These are phyloP conservation scores for Clitoria ternatea DNA, from an alignment of 306 rosid genomes.

Conservation along the genomic window DNA sequence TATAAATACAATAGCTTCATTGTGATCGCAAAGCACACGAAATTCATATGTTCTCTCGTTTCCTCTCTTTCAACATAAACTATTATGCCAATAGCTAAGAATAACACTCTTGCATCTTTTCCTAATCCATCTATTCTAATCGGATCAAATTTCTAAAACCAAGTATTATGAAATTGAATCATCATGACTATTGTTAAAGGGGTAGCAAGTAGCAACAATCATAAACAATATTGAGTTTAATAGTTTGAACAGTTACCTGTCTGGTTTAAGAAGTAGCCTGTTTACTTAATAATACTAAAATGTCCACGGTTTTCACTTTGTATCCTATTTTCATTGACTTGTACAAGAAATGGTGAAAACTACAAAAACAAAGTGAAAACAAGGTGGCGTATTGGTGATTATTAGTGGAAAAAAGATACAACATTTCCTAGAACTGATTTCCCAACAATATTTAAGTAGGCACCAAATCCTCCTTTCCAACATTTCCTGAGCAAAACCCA, in stretches of 20 bases:
- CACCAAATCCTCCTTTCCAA: neutral
- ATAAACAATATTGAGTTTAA: neutral
- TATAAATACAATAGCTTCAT: too few species aligned
- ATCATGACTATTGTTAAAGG: neutral
- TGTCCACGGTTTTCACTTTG: neutral
- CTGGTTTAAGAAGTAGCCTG: neutral
- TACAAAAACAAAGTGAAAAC: neutral
- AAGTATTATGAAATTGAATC: neutral
- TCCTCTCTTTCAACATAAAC: too few species aligned
- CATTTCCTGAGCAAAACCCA: neutral
- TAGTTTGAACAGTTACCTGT: neutral
- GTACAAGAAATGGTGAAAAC: neutral
- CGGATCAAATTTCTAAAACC: conserved; percentile 6
- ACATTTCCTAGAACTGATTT: neutral
- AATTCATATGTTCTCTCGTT: too few species aligned
- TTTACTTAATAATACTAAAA: neutral
- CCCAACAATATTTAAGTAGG: neutral
- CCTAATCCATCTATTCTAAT: conserved; percentile 6
- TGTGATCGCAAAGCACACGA: too few species aligned
- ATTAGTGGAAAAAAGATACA: neutral
- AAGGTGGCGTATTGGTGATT: neutral
- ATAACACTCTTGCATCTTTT: neutral
- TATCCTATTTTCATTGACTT: neutral
- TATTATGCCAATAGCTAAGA: neutral
- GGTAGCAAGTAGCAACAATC: neutral